Evolutionary conservation across 228 moss, liverwort and hornwort species (phyloP).

Genomic region (Sphagnum magellanicum): DNA sequence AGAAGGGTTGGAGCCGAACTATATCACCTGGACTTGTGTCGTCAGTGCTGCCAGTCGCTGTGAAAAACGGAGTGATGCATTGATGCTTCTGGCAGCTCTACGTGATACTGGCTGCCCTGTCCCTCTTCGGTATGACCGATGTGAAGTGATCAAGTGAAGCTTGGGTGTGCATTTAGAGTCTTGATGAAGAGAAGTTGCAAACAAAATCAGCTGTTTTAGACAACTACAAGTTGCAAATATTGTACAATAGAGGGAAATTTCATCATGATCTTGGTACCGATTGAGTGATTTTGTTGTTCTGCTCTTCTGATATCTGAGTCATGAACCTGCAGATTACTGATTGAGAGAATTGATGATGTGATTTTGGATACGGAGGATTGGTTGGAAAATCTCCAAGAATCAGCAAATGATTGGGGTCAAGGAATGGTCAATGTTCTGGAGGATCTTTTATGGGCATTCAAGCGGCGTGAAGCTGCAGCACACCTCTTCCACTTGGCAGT

Average conservation of each 20-base stretch:
- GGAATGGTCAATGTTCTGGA: conserved; percentile 72
- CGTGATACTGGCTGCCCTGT: conserved; percentile 68
- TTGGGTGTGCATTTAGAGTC: neutral
- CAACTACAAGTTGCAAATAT: neutral
- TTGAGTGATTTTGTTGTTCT: neutral
- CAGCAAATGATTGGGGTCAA: conserved; percentile 62
- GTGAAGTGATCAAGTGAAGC: neutral
- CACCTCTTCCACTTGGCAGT: conserved; percentile 55
- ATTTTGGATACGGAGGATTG: conserved; percentile 55
- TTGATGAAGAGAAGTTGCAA: too few species aligned
- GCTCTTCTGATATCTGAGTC: neutral
- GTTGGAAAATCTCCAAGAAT: conserved; percentile 39
- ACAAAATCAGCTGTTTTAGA: too few species aligned
- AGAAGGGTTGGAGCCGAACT: conserved; percentile 60
- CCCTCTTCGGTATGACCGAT: conserved; percentile 49
- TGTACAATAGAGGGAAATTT: neutral
- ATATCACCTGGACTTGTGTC: conserved; percentile 81
- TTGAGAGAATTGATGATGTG: conserved; percentile 45
- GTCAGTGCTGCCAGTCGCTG: conserved; percentile 74
- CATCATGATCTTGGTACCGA: neutral
- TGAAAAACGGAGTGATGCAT: conserved; percentile 47
- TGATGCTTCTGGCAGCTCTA: conserved; percentile 67
- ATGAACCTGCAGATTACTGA: conserved; percentile 42
- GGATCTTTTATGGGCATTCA: conserved; percentile 90
- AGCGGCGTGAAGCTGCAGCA: conserved; percentile 59